Evolutionary conservation across 768 basidiomycete species (phyloP), one percentile per base, ranked within the genome.

Genomic region (Lyophyllum decastes): DNA sequence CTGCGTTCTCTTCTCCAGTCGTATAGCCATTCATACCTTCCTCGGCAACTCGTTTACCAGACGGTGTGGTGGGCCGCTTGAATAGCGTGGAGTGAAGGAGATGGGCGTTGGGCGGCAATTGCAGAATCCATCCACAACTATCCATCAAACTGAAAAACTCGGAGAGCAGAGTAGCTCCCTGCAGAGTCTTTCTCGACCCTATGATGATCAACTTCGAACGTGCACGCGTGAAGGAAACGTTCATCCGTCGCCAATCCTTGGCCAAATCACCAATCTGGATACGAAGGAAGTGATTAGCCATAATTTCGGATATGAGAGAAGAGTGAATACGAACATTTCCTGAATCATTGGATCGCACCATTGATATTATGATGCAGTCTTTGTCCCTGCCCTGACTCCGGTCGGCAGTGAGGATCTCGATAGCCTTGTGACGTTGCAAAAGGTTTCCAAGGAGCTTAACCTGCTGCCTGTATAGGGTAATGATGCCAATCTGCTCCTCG

Each of bases 341-440:
- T 0, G 76, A 73, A 41, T 88, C 85, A 64, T 99, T 98, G 0
- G 92, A 93, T 57, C 94, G 79, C 5, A 96, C 95, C 79, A 98
- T 84, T 19, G 94, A 95, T 52, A 98, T 89, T 61, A 99, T 80
- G 58, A 98, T 86, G 68, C 92, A 94, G 46, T 96, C 94, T 70
- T 99, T 98, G 73, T 99, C 96, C 48, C 96, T 76, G 0, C 96
- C 95, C 73, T 97, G 95, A 71, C 90, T 93, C 55, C 87, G 88
- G 73, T 98, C 96, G 4, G 94, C 95, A 0, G 95, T 98, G 57
- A 96, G 73, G 47, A 95, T 84, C 71, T 98, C 95, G 16, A 96
- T 77, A 1, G 77, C 82, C 38, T 80, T 77, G 55, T 76, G 77
- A 43, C 71, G 73, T 33, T 78, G 73, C 35, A 98, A 70, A 44